Conservation (phyloP, 345 rosid genomes). For the Eucalyptus sp. region DNA sequence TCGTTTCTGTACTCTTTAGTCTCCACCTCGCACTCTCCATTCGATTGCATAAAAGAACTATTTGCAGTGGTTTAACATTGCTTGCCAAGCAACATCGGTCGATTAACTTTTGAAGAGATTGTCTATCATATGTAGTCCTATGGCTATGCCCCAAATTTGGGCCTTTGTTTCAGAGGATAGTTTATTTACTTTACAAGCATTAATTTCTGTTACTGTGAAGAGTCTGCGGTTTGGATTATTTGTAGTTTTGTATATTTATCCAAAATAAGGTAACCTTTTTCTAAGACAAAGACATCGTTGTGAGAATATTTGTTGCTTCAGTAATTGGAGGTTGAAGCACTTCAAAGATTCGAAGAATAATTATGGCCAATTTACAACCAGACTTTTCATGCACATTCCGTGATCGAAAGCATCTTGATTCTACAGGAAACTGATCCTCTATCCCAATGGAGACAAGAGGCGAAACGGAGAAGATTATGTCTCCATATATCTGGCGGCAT, state of each 20-base stretch:
- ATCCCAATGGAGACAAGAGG: background rate
- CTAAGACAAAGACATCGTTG: background rate
- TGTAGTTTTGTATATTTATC: background rate
- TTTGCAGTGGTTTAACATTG: background rate
- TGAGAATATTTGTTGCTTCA: background rate
- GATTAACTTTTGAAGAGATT: background rate
- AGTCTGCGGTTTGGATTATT: background rate
- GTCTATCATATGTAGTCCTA: background rate
- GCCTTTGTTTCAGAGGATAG: background rate
- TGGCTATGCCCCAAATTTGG: background rate
- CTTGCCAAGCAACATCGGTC: background rate
- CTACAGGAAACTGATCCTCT: background rate
- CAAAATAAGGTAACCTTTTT: background rate
- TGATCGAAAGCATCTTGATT: background rate
- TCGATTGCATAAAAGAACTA: background rate
- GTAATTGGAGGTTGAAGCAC: background rate
- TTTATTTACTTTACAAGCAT: background rate
- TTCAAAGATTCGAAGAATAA: background rate
- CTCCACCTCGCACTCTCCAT: background rate
- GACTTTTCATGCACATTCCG: background rate
- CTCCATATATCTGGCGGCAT: background rate
- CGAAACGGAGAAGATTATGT: background rate
- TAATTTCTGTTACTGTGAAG: background rate
- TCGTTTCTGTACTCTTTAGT: background rate
- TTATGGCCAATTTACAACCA: background rate